A percentile compares a stretch with the other conserved stretches of the same genome.
phyloP scores from a whole-genome alignment of 2,329 filamentous ascomycete species.

The Incumbomyces lentus region DNA sequence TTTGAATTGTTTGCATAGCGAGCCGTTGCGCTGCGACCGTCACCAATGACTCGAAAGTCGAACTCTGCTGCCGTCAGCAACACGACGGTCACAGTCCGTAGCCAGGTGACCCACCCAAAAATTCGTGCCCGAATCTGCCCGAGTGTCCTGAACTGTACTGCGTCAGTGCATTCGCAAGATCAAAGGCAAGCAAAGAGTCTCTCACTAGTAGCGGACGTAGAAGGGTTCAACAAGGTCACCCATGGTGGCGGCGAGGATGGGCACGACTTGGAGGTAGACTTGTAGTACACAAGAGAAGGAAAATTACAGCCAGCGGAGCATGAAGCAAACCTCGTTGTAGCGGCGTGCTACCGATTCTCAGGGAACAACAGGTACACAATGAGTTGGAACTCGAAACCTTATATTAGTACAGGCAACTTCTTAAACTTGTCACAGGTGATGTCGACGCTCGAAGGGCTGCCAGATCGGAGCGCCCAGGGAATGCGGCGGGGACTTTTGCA shows the following conservation, averaged over 20 bases:
- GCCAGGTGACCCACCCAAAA: conserved; percentile 56
- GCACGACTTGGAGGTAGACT: too few relatives aligned
- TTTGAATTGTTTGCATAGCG: conserved; percentile 99
- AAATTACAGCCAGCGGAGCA: too few relatives aligned
- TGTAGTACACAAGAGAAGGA: too few relatives aligned
- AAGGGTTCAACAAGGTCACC: conserved; percentile 68
- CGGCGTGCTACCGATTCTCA: too few relatives aligned
- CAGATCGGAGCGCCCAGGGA: too few relatives aligned
- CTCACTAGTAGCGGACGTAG: conserved; percentile 96
- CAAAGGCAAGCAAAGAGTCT: conserved; percentile 21
- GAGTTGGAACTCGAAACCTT: too few relatives aligned
- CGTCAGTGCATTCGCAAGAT: conserved; percentile 27
- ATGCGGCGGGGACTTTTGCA: too few relatives aligned
- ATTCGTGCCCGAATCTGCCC: conserved; percentile 95
- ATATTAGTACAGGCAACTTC: too few relatives aligned
- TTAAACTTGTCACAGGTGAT: too few relatives aligned
- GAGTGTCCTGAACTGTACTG: conserved; percentile 79
- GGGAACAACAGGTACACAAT: too few relatives aligned
- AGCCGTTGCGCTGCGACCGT: conserved; percentile 84
- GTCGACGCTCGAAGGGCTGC: too few relatives aligned
- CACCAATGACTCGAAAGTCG: conserved; percentile 84
- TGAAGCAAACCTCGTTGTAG: too few relatives aligned
- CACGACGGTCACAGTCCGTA: not conserved
- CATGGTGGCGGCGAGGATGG: conserved; percentile 36
- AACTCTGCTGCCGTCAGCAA: conserved; percentile 56